Percentiles rank a stretch among this genome's conserved stretches.
Evolutionary conservation across 805 yeast genomes (phyloP).

Genomic region (Sugiyamaella qingdaonensis): DNA sequence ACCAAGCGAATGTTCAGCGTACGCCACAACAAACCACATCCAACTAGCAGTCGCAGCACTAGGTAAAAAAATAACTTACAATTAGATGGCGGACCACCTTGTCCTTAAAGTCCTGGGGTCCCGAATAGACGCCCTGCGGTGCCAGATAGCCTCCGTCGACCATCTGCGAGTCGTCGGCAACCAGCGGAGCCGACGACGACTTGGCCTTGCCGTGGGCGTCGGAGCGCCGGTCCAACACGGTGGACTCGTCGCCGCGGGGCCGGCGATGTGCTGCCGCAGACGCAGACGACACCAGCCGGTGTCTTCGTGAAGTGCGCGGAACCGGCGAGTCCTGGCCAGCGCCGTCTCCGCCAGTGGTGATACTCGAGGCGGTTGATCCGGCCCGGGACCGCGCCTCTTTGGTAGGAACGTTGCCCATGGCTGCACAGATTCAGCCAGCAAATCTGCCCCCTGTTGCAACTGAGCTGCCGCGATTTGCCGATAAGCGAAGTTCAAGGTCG

Average conservation of each 20-base stretch:
- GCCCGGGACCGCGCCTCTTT: slow-evolving; percentile 14
- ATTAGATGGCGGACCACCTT: slow-evolving; percentile 69
- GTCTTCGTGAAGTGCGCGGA: not conserved
- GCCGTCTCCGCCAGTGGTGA: not conserved
- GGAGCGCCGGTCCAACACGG: not conserved
- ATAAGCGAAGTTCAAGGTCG: not conserved
- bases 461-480: not conserved
- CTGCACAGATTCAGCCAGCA: not conserved
- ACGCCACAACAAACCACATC: too few relatives aligned
- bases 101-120: slow-evolving; percentile 69
- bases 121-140: slow-evolving; percentile 82
- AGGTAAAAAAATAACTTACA: slow-evolving; percentile 14
- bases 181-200: slow-evolving; percentile 14
- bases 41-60: too few relatives aligned
- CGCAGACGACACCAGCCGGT: not conserved
- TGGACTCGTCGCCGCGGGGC: not conserved
- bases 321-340: not conserved
- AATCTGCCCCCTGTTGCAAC: not conserved
- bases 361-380: not conserved
- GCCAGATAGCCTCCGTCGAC: slow-evolving; percentile 95
- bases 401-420: slow-evolving; percentile 22
- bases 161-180: slow-evolving; percentile 43
- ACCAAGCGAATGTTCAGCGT: too few relatives aligned
- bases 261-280: not conserved
- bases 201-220: not conserved